A percentile compares a stretch with the other conserved stretches of the same genome.
These are phyloP conservation scores for Paracoccidioides brasiliensis DNA, from an alignment of 2,329 filamentous ascomycete species.

Conservation along the genomic window DNA sequence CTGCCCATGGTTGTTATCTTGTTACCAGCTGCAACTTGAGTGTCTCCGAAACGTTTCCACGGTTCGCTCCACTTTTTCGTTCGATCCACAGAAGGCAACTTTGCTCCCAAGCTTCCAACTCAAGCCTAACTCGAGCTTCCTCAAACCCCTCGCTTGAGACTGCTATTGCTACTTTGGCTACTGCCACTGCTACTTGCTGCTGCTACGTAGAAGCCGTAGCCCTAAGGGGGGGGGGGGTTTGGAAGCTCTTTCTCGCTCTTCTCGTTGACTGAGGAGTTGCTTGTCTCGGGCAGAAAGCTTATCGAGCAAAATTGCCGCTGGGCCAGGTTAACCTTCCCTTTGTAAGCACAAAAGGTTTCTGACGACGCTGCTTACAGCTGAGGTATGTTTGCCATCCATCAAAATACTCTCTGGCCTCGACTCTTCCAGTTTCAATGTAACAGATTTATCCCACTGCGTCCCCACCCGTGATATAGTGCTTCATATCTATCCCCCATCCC, in stretches of 20 bases:
- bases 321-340: not conserved
- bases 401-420: not conserved
- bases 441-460: constrained; percentile 10
- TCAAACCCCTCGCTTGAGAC: no score
- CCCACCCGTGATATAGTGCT: constrained; percentile 15
- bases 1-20: not conserved
- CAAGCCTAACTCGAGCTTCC: no score
- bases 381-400: not conserved
- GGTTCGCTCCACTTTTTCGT: constrained; percentile 1
- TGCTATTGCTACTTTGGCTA: no score
- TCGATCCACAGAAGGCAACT: constrained; percentile 1
- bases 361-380: not conserved
- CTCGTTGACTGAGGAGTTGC: not conserved
- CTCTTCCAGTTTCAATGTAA: constrained; percentile 4
- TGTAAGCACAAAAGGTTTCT: constrained; percentile 5
- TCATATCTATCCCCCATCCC: constrained; percentile 5
- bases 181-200: no score
- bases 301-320: not conserved
- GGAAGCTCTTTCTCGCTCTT: not conserved
- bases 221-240: no score
- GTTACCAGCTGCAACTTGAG: no score
- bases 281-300: not conserved
- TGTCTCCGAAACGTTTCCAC: not conserved
- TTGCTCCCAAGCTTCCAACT: not conserved
- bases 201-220: no score